Evolutionary conservation across 352 stramenopile genomes (phyloP).

Genomic region (Phytophthora europaea): DNA sequence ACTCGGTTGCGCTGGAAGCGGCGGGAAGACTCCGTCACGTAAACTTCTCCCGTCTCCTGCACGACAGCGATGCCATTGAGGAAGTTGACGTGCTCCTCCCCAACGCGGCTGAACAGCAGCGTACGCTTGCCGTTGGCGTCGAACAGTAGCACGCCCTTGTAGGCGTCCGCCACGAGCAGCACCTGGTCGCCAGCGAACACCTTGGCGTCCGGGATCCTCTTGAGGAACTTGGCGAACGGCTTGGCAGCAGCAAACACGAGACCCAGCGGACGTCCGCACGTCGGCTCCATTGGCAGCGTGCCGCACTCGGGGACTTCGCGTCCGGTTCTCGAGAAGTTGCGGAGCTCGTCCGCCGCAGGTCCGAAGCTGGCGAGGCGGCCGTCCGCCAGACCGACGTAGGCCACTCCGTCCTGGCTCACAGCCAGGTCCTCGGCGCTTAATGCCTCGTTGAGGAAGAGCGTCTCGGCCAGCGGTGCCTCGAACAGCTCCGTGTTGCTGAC

Average conservation of each 20-base stretch:
- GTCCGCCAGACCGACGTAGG: slow-evolving; percentile 61
- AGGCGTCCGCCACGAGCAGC: slow-evolving; percentile 70
- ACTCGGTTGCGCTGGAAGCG: slow-evolving; percentile 59
- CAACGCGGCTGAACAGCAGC: slow-evolving; percentile 61
- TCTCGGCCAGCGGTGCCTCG: slow-evolving; percentile 36
- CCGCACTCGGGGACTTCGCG: slow-evolving; percentile 44
- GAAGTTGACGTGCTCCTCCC: slow-evolving; percentile 51
- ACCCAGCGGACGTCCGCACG: slow-evolving; percentile 62
- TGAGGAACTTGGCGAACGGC: slow-evolving; percentile 52
- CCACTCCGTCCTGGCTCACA: slow-evolving; percentile 54
- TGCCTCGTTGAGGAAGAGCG: slow-evolving; percentile 47
- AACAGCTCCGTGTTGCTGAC: slow-evolving; percentile 33
- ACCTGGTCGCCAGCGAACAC: slow-evolving; percentile 60
- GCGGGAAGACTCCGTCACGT: slow-evolving; percentile 65
- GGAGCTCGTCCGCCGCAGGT: slow-evolving; percentile 38
- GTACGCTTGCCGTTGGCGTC: slow-evolving; percentile 63
- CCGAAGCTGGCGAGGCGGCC: slow-evolving; percentile 63
- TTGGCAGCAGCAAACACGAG: slow-evolving; percentile 52
- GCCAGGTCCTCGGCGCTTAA: slow-evolving; percentile 59
- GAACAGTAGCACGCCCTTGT: slow-evolving; percentile 68
- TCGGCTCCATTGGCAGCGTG: slow-evolving; percentile 43
- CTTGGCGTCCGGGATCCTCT: slow-evolving; percentile 52
- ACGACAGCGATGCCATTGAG: slow-evolving; percentile 60
- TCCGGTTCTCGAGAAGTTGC: slow-evolving; percentile 62
- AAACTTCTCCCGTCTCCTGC: slow-evolving; percentile 53